Evolutionary conservation across 352 stramenopile genomes (phyloP).

Genomic region (Globisporangium recalcitrans): DNA sequence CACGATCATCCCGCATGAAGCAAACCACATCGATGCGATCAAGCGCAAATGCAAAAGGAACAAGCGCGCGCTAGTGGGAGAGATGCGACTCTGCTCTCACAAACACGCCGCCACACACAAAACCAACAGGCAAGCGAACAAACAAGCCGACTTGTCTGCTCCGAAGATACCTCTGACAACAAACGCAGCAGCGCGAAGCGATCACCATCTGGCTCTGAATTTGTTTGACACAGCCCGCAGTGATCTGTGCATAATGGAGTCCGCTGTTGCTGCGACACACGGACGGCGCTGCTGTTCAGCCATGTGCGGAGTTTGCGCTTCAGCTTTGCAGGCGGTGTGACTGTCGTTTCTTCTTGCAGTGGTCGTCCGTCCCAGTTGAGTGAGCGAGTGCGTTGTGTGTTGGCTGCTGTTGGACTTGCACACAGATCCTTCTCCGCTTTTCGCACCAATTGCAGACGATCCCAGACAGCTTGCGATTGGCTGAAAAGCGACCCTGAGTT

Average conservation of each 20-base stretch:
- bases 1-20: no score
- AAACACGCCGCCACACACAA: neutral
- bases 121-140: neutral
- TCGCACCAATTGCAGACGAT: neutral
- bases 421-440: neutral
- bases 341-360: neutral
- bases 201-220: neutral
- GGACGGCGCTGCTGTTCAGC: neutral
- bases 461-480: neutral
- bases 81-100: neutral
- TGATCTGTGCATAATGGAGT: neutral
- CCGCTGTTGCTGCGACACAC: neutral
- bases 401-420: neutral
- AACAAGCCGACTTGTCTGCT: neutral
- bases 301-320: neutral
- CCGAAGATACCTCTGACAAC: conserved; percentile 6
- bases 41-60: neutral
- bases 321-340: neutral
- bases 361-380: no score
- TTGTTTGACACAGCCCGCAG: neutral
- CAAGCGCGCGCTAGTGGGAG: neutral
- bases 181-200: neutral
- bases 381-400: no score
- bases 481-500: conserved; percentile 2
- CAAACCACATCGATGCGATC: no score